These are phyloP conservation scores for Paramecium biaurelia DNA, from an alignment of 73 alveolate genomes.

Conservation along the genomic window DNA sequence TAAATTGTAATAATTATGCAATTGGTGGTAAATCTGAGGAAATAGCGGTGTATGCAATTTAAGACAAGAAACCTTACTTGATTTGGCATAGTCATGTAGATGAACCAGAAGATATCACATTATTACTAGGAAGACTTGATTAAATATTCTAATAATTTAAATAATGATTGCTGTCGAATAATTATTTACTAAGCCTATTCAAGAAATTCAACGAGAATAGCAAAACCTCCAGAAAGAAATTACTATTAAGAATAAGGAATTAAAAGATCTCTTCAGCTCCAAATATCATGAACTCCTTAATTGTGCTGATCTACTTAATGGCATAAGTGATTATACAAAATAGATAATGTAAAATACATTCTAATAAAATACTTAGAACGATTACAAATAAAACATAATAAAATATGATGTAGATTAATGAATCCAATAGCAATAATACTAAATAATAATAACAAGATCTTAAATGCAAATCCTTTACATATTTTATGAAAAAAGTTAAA, in stretches of 20 bases:
- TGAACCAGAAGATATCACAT: background rate
- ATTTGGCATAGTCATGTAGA: constrained; percentile 24
- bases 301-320: constrained; percentile 31
- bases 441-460: background rate
- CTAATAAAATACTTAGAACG: background rate
- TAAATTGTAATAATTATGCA: background rate
- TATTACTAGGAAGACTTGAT: background rate
- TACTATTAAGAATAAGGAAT: background rate
- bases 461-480: background rate
- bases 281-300: constrained; percentile 4
- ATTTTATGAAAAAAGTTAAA: background rate
- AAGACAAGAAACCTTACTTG: background rate
- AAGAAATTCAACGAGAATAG: background rate
- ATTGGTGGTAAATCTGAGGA: background rate
- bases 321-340: constrained; percentile 15
- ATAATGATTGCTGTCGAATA: constrained; percentile 28
- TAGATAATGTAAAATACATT: background rate
- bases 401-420: background rate
- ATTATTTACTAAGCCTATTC: background rate
- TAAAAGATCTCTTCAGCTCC: constrained; percentile 17
- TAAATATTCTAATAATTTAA: background rate
- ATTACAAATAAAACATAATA: constrained; percentile 27
- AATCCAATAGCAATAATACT: background rate
- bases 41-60: background rate
- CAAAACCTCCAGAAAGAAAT: background rate